phyloP scores from a whole-genome alignment of 306 rosid species.

The Cucurbita maxima region DNA sequence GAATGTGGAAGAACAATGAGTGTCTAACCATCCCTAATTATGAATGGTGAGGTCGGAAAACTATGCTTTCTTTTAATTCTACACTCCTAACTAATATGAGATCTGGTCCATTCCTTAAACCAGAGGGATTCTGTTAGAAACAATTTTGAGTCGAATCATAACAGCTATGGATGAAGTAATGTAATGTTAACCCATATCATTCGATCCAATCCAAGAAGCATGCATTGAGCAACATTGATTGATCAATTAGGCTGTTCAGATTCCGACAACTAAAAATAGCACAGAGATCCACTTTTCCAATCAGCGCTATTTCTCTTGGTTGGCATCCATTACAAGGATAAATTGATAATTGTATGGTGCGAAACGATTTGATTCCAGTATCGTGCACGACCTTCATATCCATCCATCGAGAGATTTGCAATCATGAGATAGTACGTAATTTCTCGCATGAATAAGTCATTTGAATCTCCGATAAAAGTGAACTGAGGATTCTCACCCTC shows the following conservation, averaged over 20 bases:
- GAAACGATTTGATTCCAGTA: not conserved
- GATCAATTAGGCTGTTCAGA: not conserved
- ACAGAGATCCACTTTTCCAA: not conserved
- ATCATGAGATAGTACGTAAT: not conserved
- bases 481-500: not conserved
- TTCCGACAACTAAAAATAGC: not conserved
- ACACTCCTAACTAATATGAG: not conserved
- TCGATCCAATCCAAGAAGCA: not conserved
- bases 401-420: not conserved
- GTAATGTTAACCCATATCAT: not conserved
- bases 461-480: not conserved
- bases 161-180: not conserved
- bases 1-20: not conserved
- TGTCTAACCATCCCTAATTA: not conserved
- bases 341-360: not conserved
- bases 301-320: not conserved
- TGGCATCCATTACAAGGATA: not conserved
- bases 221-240: not conserved
- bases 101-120: not conserved
- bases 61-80: not conserved
- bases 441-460: not conserved
- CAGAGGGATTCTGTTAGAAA: not conserved
- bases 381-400: not conserved
- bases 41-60: not conserved
- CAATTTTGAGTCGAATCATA: not conserved